phyloP scores from a whole-genome alignment of 305 asterid species.

The Withania somnifera region DNA sequence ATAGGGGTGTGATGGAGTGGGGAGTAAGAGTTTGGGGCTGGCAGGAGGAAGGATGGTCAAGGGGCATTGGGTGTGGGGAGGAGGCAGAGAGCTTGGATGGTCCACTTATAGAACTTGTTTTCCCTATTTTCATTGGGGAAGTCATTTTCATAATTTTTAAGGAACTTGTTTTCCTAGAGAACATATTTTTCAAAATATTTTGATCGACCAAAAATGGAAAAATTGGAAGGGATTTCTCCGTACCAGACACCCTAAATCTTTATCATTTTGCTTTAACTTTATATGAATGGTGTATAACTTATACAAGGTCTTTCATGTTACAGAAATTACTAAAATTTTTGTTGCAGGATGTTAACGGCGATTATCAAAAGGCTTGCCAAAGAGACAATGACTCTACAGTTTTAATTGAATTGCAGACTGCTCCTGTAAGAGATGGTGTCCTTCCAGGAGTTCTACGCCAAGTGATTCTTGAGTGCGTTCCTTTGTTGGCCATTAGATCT shows the following conservation, averaged over 20 bases:
- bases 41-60: background rate
- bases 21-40: background rate
- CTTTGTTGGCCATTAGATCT: background rate
- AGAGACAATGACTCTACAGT: conserved; percentile 14
- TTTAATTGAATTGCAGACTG: conserved; percentile 63
- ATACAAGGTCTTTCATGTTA: background rate
- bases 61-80: background rate
- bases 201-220: background rate
- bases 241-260: background rate
- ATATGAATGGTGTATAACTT: background rate
- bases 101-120: background rate
- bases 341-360: conserved; percentile 37
- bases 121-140: background rate
- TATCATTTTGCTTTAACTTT: background rate
- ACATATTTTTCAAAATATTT: background rate
- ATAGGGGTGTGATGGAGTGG: background rate
- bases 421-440: conserved; percentile 63
- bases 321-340: background rate
- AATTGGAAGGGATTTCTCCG: background rate
- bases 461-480: conserved; percentile 60
- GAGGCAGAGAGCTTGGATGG: background rate
- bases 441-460: conserved; percentile 92
- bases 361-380: conserved; percentile 9
- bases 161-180: background rate
- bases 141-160: background rate